These are phyloP conservation scores for Phytopythium chamaehyphon DNA, from an alignment of 352 stramenopile species.

Conservation along the genomic window DNA sequence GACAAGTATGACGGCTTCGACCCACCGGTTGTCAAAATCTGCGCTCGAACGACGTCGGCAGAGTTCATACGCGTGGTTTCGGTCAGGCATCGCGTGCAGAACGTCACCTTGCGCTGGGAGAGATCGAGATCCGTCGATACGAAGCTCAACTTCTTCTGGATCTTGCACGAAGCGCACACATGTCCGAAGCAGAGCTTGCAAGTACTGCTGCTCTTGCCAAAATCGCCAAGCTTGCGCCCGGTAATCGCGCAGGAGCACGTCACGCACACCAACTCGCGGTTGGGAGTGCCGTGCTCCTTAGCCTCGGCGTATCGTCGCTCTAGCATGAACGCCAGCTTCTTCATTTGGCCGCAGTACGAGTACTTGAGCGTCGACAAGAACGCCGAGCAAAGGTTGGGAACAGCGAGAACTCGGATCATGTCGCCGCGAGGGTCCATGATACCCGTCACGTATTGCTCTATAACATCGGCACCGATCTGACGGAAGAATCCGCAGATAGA, in stretches of 20 bases:
- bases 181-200: conserved; percentile 33
- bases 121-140: conserved; percentile 21
- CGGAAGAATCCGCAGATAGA: conserved; percentile 24
- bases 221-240: conserved; percentile 14
- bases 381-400: conserved; percentile 3
- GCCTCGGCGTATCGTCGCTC: conserved; percentile 14
- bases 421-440: conserved; percentile 17
- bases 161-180: conserved; percentile 21
- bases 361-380: conserved; percentile 14
- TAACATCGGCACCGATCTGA: conserved; percentile 6
- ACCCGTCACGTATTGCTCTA: conserved; percentile 26
- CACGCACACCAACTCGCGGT: conserved; percentile 25
- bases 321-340: conserved; percentile 35
- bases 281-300: conserved; percentile 21
- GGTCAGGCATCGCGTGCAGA: conserved; percentile 30
- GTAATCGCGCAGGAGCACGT: conserved; percentile 16
- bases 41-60: conserved; percentile 12
- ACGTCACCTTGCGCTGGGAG: conserved; percentile 25
- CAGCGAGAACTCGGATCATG: conserved; percentile 1
- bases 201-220: conserved; percentile 23
- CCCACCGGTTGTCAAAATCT: conserved; percentile 10
- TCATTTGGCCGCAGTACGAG: conserved; percentile 28
- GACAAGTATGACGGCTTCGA: conserved; percentile 4
- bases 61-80: conserved; percentile 21
- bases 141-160: conserved; percentile 28